Evolutionary conservation across 1,284 basidiomycete genomes (phyloP), one percentile per base, ranked within the genome.

Genomic region (Leccinum olivaceoglutinosum): DNA sequence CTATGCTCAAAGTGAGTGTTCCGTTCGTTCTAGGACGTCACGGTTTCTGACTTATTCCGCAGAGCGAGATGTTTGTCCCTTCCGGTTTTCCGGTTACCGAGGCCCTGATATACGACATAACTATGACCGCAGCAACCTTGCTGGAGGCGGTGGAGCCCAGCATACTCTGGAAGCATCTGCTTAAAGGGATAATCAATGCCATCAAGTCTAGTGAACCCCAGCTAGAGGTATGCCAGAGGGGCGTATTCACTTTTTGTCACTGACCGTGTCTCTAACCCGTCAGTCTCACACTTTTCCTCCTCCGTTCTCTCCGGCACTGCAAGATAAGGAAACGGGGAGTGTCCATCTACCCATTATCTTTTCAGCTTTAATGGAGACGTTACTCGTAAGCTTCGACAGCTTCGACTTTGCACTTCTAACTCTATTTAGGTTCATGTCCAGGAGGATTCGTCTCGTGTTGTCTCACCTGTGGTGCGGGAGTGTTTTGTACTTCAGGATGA

Each of bases 141-240:
- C 96, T 97, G 68, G 96, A 98, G 73, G 90, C 93, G 6, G 84
- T 96, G 10, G 97, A 99, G 67, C 95, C 95, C 1, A 85, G 87
- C 63, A 81, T 95, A 39, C 78, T 95, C 2, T 99, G 96, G 93
- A 90, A 87, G 67, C 83, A 88, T 53, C 74, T 98, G 1, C 82
- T 92, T 59, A 72, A 75, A 18, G 77, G 82, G 4, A 76, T 89
- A 49, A 77, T 85, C 65, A 66, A 76, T 1, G 84, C 88, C 65
- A 78, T 92, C 21, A 71, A 70, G 2, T 79, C 79, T 7, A 75
- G 80, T 61, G 78, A 77, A 44, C 69, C 69, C 12, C 67, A 75
- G 5, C 74, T 74, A 44, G 85, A 88, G 78, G 87, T 86, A 70
- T 53, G 71, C 53, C 25, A 63, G 59, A 54, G 21, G 11, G 9